Evolutionary conservation across 129 eudicot genomes (phyloP).

Genomic region (Saposhnikovia divaricata): DNA sequence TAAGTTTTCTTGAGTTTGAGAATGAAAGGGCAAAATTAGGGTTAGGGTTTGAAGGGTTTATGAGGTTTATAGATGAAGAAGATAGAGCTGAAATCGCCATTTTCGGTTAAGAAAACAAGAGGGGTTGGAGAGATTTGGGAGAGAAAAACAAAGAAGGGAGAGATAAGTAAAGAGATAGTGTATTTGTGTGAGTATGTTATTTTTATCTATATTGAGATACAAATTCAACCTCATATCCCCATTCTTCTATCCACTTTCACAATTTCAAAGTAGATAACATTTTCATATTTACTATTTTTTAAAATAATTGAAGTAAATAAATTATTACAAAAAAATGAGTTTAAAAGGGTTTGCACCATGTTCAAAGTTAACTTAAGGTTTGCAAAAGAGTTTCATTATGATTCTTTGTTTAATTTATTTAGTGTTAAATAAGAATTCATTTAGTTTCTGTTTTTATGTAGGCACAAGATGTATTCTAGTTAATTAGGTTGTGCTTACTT

Average conservation of each 20-base stretch:
- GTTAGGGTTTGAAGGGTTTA: slow-evolving; percentile 7
- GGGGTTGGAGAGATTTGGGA: background rate
- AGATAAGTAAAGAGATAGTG: background rate
- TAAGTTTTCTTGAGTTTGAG: slow-evolving; percentile 6
- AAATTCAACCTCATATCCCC: background rate
- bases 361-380: no score
- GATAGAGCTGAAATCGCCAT: slow-evolving; percentile 36
- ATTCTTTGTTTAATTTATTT: background rate
- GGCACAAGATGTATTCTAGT: background rate
- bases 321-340: no score
- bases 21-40: background rate
- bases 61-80: slow-evolving; percentile 6
- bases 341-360: no score
- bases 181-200: background rate
- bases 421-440: background rate
- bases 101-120: background rate
- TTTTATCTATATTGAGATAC: slow-evolving; percentile 1
- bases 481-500: no score
- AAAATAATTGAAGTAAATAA: no score
- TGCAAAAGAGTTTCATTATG: no score
- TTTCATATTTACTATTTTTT: background rate
- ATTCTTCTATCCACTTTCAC: background rate
- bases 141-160: background rate
- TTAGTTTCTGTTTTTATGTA: background rate
- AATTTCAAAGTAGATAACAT: slow-evolving; percentile 1